Evolutionary conservation across 2,329 filamentous ascomycete species (phyloP), one percentile per base, ranked within the genome.

Genomic region (Fusarium phyllophilum): DNA sequence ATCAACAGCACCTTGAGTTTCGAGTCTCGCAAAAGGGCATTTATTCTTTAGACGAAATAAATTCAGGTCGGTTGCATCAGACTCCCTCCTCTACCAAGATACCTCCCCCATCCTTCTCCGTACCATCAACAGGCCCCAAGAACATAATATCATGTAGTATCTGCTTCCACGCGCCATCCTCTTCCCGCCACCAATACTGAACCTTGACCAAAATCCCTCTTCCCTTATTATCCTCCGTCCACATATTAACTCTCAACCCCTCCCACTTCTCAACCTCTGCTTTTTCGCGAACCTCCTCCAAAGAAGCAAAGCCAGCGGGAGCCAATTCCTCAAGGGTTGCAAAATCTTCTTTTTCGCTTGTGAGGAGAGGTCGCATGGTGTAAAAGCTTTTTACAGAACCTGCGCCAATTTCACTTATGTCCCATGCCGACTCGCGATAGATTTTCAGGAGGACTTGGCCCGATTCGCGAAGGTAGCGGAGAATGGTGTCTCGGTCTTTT

Each of bases 201-300:
- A 68, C 66, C 3, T 68, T 68, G n/a, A 68, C 66, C 3, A 62
- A 38, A 8, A 68, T 48, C 3, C 66, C 64, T 5, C 55, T 68
- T 0, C 41, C 48, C 2, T 20, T 17, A 8, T 22, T 38, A 39
- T 68, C 66, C 15, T 68, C 22, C 12, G 55, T 68, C 66, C 66
- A 68, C 64, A 68, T 68, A 29, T 68, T 62, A 0, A 68, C 66
- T 36, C 64, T 54, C 1, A 68, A 5, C 2, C 66, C 66, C 5
- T 51, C 26, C 66, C 66, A 68, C 1, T 44, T 44, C 46, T 68
- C 64, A 17, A 3, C 6, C 10, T 17, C 10, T 0, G 64, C 41
- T 8, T 62, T 61, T 0, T 15, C 26, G 6, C 8, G 10, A 3
- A 62, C 14, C 20, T 68, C 34, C 1, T 62, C 41, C 1, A 49